These are phyloP conservation scores for Leccinum ochraceum DNA, from an alignment of 768 basidiomycete genomes.

Conservation along the genomic window DNA sequence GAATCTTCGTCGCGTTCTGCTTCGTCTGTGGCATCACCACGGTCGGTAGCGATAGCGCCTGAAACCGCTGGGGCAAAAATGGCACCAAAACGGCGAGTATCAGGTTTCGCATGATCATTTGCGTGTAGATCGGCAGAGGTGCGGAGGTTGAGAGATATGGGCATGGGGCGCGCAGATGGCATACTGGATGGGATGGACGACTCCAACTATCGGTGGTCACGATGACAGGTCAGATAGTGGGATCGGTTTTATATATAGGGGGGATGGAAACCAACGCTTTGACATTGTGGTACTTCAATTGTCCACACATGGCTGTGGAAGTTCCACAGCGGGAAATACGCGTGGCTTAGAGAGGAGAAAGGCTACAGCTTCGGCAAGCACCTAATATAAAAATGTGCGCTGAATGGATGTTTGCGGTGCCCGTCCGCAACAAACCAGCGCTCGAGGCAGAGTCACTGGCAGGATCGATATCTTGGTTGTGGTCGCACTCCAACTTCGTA, in stretches of 20 bases:
- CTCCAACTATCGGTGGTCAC: constrained; percentile 6
- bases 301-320: constrained; percentile 23
- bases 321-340: constrained; percentile 17
- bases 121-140: constrained; percentile 2
- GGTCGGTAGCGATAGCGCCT: constrained; percentile 6
- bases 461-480: neutral
- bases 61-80: constrained; percentile 20
- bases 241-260: constrained; percentile 21
- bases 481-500: neutral
- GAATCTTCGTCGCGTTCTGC: constrained; percentile 15
- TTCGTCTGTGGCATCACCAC: constrained; percentile 12
- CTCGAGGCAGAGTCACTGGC: neutral
- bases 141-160: constrained; percentile 11
- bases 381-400: neutral
- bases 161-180: constrained; percentile 6
- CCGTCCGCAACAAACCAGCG: neutral
- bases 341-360: constrained; percentile 19
- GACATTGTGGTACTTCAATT: constrained; percentile 19
- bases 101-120: constrained; percentile 3
- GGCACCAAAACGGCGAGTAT: constrained; percentile 31
- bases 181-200: constrained; percentile 6
- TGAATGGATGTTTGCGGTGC: neutral
- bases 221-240: neutral
- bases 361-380: constrained; percentile 3
- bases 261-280: constrained; percentile 22